Conservation (phyloP, 768 basidiomycete species). For the Rhizopogon vinicolor region DNA sequence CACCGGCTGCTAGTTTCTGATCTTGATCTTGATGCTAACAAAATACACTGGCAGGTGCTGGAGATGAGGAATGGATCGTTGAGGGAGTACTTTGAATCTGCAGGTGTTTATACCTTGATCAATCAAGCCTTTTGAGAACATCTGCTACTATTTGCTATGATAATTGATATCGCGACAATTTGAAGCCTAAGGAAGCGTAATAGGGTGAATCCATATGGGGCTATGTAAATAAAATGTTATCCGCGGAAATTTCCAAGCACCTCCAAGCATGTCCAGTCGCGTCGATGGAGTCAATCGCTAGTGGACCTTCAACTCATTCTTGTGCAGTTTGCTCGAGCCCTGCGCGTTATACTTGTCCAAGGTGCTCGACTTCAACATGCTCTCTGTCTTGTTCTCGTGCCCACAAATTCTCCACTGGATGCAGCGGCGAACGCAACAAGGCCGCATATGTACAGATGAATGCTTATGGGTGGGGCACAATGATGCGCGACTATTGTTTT, state of each 20-base stretch:
- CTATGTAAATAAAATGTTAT: too few relatives aligned
- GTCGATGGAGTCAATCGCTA: background rate
- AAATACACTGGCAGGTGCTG: constrained; percentile 28
- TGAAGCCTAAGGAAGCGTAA: too few relatives aligned
- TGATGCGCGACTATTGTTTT: constrained; percentile 88
- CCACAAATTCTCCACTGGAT: constrained; percentile 63
- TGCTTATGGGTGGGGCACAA: constrained; percentile 75
- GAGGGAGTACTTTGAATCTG: too few relatives aligned
- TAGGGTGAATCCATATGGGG: too few relatives aligned
- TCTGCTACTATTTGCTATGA: too few relatives aligned
- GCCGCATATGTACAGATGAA: constrained; percentile 77
- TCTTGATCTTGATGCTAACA: background rate
- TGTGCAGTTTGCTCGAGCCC: constrained; percentile 49
- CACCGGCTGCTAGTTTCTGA: background rate
- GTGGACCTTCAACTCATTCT: constrained; percentile 9
- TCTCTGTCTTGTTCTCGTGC: constrained; percentile 60
- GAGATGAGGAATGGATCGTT: constrained; percentile 7
- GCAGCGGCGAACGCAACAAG: constrained; percentile 72
- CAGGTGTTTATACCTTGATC: too few relatives aligned
- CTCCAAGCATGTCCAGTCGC: background rate
- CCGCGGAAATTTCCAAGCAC: too few relatives aligned
- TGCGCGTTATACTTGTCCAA: constrained; percentile 76
- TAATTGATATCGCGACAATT: too few relatives aligned
- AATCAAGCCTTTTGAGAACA: too few relatives aligned
- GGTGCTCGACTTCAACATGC: constrained; percentile 68